Evolutionary conservation across 768 basidiomycete species (phyloP).

Genomic region (Phanerochaete sordida): DNA sequence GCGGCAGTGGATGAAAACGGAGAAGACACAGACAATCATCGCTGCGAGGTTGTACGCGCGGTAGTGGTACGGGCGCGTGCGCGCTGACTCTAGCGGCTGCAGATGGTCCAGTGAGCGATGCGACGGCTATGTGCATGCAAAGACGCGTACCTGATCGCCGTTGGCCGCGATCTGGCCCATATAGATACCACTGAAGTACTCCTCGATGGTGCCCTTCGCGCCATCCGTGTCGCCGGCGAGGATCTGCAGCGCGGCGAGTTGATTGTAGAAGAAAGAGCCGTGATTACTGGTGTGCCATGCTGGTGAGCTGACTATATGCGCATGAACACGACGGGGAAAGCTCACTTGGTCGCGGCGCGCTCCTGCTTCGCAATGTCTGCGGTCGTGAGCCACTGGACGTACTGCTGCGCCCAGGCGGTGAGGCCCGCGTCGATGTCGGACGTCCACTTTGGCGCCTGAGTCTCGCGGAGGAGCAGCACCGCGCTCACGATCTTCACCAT

Average conservation of each 20-base stretch:
- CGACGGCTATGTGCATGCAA: neutral
- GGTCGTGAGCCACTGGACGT: constrained; percentile 54
- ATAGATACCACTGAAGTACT: constrained; percentile 50
- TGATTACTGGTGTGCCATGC: constrained; percentile 48
- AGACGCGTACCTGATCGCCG: constrained; percentile 50
- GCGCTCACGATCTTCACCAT: constrained; percentile 54
- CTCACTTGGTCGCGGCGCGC: constrained; percentile 45
- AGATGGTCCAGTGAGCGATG: neutral
- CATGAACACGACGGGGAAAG: neutral
- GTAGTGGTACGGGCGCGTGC: constrained; percentile 66
- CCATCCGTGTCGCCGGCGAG: constrained; percentile 47
- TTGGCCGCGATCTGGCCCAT: constrained; percentile 48
- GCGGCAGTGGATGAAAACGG: neutral
- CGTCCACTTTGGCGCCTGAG: constrained; percentile 51
- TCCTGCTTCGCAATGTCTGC: constrained; percentile 46
- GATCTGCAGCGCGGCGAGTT: constrained; percentile 54
- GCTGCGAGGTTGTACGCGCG: constrained; percentile 65
- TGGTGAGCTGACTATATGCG: neutral
- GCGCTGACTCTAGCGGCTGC: constrained; percentile 56
- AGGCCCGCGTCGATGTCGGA: constrained; percentile 45
- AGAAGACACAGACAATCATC: constrained; percentile 49
- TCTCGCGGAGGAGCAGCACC: constrained; percentile 49
- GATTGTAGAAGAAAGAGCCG: constrained; percentile 60
- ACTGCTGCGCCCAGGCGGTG: constrained; percentile 47
- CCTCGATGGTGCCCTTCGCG: constrained; percentile 41